These are phyloP conservation scores for Conringia planisiliqua DNA, from an alignment of 345 rosid genomes.

Conservation along the genomic window DNA sequence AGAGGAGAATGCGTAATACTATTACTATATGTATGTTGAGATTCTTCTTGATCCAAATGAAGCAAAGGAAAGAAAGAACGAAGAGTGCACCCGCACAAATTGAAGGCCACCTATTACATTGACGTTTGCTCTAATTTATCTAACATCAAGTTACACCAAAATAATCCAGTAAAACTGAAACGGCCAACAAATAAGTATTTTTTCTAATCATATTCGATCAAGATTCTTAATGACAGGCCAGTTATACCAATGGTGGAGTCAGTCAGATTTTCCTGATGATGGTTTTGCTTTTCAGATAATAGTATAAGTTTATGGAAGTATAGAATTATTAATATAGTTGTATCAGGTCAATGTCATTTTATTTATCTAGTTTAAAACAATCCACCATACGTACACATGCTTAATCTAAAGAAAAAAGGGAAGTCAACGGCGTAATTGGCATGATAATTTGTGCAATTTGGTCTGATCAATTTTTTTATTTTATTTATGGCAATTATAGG, in stretches of 20 bases:
- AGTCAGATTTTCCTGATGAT: constrained; percentile 4
- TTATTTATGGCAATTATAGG: background rate
- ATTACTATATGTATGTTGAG: background rate
- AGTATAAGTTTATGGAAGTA: background rate
- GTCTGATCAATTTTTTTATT: background rate
- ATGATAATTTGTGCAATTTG: background rate
- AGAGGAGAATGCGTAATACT: background rate
- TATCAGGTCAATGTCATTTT: background rate
- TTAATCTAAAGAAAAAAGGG: background rate
- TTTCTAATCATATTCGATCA: background rate
- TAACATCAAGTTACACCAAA: constrained; percentile 8
- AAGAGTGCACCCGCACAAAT: background rate
- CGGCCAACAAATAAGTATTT: background rate
- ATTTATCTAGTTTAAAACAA: background rate
- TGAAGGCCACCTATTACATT: background rate
- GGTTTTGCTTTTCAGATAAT: background rate
- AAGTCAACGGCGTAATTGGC: constrained; percentile 11
- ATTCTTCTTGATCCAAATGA: background rate
- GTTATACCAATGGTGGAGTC: background rate
- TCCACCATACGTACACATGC: background rate
- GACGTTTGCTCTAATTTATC: background rate
- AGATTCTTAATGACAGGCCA: background rate
- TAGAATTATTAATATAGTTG: background rate
- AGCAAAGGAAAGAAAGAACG: background rate
- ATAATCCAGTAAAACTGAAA: background rate